These are phyloP conservation scores for Polytrichum commune DNA, from an alignment of 225 moss, liverwort and hornwort genomes.

Conservation along the genomic window DNA sequence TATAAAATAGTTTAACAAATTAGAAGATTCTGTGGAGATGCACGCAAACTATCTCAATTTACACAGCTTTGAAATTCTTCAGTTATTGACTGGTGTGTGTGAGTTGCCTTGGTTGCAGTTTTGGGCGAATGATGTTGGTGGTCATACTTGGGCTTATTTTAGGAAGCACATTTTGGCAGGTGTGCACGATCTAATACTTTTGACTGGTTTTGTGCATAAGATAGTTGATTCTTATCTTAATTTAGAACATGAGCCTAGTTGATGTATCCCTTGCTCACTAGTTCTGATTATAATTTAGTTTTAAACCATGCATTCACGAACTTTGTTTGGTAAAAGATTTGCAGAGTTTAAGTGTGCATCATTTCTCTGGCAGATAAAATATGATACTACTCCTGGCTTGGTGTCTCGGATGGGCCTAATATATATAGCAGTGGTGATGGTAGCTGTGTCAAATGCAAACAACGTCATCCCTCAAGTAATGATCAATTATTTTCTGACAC, in stretches of 20 bases:
- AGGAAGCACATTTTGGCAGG: slow-evolving; percentile 90
- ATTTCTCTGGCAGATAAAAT: slow-evolving; percentile 46
- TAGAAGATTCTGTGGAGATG: too few species aligned
- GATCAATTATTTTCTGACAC: not conserved
- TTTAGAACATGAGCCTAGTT: too few species aligned
- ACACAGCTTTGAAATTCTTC: too few species aligned
- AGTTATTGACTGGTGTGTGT: too few species aligned
- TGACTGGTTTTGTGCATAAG: not conserved
- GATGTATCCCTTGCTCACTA: too few species aligned
- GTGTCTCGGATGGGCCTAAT: slow-evolving; percentile 73
- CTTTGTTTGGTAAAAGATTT: too few species aligned
- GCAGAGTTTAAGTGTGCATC: too few species aligned
- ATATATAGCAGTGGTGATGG: slow-evolving; percentile 76
- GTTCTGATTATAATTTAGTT: too few species aligned
- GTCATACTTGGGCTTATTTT: slow-evolving; percentile 68
- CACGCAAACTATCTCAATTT: too few species aligned
- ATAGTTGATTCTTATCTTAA: too few species aligned
- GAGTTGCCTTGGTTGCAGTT: slow-evolving; percentile 44
- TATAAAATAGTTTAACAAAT: too few species aligned
- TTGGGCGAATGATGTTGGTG: slow-evolving; percentile 92
- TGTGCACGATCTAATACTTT: slow-evolving; percentile 2
- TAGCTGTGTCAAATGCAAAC: slow-evolving; percentile 84
- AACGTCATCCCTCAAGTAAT: slow-evolving; percentile 81
- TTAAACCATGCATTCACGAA: too few species aligned
- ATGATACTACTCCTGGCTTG: slow-evolving; percentile 70